Conservation (phyloP, 352 stramenopile species). For the Saprolegnia diclina region DNA sequence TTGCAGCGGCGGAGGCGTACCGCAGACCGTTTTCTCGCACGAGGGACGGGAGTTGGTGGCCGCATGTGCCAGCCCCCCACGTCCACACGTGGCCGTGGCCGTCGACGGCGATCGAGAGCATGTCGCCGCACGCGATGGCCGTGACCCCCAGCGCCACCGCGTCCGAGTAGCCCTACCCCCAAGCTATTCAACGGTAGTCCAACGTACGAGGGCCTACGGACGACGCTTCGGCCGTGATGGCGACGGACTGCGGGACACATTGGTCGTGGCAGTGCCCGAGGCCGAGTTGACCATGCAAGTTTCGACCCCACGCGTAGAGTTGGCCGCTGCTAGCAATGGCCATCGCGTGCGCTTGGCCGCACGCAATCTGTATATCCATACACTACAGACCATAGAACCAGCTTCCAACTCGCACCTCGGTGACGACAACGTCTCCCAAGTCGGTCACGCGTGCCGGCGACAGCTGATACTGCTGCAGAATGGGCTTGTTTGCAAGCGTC, state of each 20-base stretch:
- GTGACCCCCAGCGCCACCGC: not conserved
- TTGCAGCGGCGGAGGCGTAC: no score
- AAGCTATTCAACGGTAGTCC: no score
- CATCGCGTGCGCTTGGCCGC: slow-evolving; percentile 73
- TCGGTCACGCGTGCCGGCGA: slow-evolving; percentile 31
- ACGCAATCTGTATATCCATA: slow-evolving; percentile 51
- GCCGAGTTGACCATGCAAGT: slow-evolving; percentile 73
- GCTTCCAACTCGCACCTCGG: slow-evolving; percentile 29
- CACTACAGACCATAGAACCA: no score
- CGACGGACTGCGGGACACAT: not conserved
- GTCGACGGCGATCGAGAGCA: slow-evolving; percentile 76
- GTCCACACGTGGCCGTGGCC: slow-evolving; percentile 59
- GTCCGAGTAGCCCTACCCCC: slow-evolving; percentile 22
- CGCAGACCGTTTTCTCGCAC: not conserved
- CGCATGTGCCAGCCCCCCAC: slow-evolving; percentile 51
- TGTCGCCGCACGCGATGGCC: slow-evolving; percentile 57
- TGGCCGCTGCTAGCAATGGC: slow-evolving; percentile 46
- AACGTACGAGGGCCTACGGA: not conserved
- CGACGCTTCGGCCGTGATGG: slow-evolving; percentile 15
- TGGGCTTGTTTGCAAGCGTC: slow-evolving; percentile 33
- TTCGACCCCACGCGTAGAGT: slow-evolving; percentile 73
- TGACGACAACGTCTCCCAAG: not conserved
- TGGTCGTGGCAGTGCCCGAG: slow-evolving; percentile 41
- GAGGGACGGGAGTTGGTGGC: not conserved
- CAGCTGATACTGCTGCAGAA: slow-evolving; percentile 48